Percentiles rank a stretch among this genome's conserved stretches.
Evolutionary conservation across 2,329 filamentous ascomycete genomes (phyloP).

Genomic region (Thelonectria blattea): DNA sequence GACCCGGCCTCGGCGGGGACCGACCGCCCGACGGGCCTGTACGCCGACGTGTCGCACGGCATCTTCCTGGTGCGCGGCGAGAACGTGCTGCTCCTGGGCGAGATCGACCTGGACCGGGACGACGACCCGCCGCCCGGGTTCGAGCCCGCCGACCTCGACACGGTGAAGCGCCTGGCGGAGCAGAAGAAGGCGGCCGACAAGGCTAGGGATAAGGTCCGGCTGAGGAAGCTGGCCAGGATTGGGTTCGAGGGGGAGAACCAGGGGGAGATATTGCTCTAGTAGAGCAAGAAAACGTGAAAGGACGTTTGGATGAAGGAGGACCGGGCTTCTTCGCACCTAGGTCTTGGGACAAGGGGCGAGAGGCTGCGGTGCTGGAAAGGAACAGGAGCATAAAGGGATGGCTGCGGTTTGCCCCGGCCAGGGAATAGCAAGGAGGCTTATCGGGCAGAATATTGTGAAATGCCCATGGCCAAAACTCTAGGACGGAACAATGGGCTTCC

Average conservation of each 20-base stretch:
- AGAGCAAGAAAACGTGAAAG: constrained; percentile 1
- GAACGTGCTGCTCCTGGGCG: constrained; percentile 93
- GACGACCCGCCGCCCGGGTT: constrained; percentile 83
- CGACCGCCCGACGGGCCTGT: constrained; percentile 58
- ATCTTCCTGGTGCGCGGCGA: constrained; percentile 93
- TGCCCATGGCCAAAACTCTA: constrained; percentile 44
- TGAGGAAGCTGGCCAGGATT: constrained; percentile 74
- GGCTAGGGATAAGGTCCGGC: constrained; percentile 72
- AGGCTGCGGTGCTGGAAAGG: background rate
- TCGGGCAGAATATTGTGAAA: constrained; percentile 70
- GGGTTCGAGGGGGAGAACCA: constrained; percentile 89
- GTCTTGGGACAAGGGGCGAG: no score
- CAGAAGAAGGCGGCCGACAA: constrained; percentile 73
- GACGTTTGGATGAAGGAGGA: no score
- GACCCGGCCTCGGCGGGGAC: constrained; percentile 50
- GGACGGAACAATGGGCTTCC: constrained; percentile 6
- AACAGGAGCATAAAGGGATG: background rate
- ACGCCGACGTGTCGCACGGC: constrained; percentile 84
- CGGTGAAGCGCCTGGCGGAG: constrained; percentile 76
- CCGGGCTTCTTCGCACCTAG: no score
- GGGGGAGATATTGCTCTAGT: constrained; percentile 72
- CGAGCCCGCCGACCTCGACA: constrained; percentile 66
- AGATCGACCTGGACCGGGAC: constrained; percentile 96
- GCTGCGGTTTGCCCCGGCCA: constrained; percentile 31
- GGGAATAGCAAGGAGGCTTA: constrained; percentile 30